Percentiles rank a stretch among this genome's conserved stretches.
These are phyloP conservation scores for Trichaptum fuscoviolaceum DNA, from an alignment of 768 basidiomycete genomes.

Conservation along the genomic window DNA sequence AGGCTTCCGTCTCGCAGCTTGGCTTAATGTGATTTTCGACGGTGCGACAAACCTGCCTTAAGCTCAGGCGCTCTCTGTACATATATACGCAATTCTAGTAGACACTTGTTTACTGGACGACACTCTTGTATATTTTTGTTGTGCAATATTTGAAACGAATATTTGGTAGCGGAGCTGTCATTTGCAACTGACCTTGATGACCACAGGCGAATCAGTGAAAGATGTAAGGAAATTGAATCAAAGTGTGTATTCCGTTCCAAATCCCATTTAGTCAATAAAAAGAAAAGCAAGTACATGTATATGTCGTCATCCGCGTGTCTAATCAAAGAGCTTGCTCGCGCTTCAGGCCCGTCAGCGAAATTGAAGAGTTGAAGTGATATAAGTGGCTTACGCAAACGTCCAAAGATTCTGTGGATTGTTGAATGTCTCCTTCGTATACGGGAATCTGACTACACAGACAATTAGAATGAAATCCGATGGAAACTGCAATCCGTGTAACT, in stretches of 20 bases:
- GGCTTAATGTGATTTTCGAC: slow-evolving; percentile 44
- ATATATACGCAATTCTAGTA: neutral
- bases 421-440: slow-evolving; percentile 58
- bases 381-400: slow-evolving; percentile 40
- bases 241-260: too few relatives aligned
- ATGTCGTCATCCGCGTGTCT: neutral
- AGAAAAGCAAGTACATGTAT: neutral
- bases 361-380: neutral
- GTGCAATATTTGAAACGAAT: too few relatives aligned
- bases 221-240: too few relatives aligned
- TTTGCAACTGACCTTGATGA: too few relatives aligned
- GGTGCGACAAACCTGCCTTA: slow-evolving; percentile 21
- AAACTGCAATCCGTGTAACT: neutral
- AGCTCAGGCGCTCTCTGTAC: neutral
- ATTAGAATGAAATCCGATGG: neutral
- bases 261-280: neutral
- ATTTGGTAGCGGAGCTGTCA: too few relatives aligned
- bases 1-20: slow-evolving; percentile 42
- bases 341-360: neutral
- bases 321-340: neutral
- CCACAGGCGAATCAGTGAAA: too few relatives aligned
- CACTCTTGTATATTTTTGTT: too few relatives aligned
- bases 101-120: too few relatives aligned
- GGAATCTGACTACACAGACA: slow-evolving; percentile 42
- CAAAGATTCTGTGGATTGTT: slow-evolving; percentile 59